A percentile compares a stretch with the other conserved stretches of the same genome.
These are phyloP conservation scores for Rhizopogon sp. DNA, from an alignment of 768 basidiomycete genomes.

Conservation along the genomic window DNA sequence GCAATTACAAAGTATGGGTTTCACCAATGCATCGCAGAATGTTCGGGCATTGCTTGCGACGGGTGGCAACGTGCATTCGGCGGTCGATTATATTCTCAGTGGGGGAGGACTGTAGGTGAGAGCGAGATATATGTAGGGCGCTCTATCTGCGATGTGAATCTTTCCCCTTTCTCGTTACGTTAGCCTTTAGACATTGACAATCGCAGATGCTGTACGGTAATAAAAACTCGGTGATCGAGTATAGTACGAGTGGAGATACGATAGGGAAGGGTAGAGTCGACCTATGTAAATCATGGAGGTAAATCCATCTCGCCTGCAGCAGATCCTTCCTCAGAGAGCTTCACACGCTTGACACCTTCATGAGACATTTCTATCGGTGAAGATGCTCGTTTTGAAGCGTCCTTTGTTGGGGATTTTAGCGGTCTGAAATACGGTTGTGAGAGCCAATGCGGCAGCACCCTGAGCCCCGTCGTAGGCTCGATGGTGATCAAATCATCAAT, in stretches of 20 bases:
- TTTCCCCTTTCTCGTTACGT: background rate
- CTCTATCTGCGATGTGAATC: background rate
- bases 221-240: background rate
- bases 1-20: constrained; percentile 96
- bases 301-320: background rate
- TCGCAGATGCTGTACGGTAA: background rate
- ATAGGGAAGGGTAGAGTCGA: background rate
- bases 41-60: constrained; percentile 86
- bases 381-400: background rate
- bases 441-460: constrained; percentile 61
- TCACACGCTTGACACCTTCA: background rate
- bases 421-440: constrained; percentile 59
- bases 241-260: background rate
- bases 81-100: constrained; percentile 87
- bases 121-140: background rate
- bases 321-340: background rate
- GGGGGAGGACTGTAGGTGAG: constrained; percentile 61
- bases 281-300: background rate
- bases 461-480: constrained; percentile 45
- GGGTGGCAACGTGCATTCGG: constrained; percentile 87
- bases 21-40: constrained; percentile 86
- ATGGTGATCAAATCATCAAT: constrained; percentile 34
- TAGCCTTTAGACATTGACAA: background rate
- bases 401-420: background rate
- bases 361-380: background rate